phyloP scores from a whole-genome alignment of 805 yeast genomes.

The Starmerella stigmatis region DNA sequence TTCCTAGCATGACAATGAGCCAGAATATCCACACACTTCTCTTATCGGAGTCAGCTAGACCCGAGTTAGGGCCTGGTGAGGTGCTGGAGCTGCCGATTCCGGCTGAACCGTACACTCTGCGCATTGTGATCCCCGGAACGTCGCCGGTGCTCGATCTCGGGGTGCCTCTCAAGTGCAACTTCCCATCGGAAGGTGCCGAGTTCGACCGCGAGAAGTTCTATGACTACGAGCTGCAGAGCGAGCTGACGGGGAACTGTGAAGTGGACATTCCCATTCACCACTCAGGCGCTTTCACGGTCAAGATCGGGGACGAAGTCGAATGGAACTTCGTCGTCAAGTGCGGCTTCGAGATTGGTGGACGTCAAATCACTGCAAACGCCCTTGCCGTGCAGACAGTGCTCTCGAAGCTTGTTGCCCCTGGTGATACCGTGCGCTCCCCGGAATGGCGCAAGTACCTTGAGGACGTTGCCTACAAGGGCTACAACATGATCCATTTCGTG shows the following conservation, averaged over 20 bases:
- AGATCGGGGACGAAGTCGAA: conserved; percentile 45
- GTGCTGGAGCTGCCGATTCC: conserved; percentile 35
- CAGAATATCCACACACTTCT: conserved; percentile 1
- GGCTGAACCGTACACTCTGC: conserved; percentile 35
- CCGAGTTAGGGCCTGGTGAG: conserved; percentile 29
- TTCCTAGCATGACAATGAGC: background rate
- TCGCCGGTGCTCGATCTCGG: conserved; percentile 52
- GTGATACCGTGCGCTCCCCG: conserved; percentile 27
- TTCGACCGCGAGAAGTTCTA: conserved; percentile 52
- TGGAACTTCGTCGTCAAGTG: conserved; percentile 72
- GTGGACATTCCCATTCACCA: conserved; percentile 50
- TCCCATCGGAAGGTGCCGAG: conserved; percentile 40
- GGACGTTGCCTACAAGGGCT: conserved; percentile 60
- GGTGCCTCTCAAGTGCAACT: conserved; percentile 65
- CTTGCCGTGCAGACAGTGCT: conserved; percentile 75
- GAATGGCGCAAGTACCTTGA: conserved; percentile 61
- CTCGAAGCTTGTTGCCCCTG: conserved; percentile 89
- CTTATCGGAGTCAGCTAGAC: conserved; percentile 26
- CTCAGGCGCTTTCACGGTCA: conserved; percentile 77
- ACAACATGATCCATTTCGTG: conserved; percentile 93
- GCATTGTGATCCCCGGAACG: conserved; percentile 64
- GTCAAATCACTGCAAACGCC: conserved; percentile 60
- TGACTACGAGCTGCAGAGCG: conserved; percentile 36
- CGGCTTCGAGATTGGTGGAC: conserved; percentile 45
- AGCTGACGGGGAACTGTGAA: conserved; percentile 52